Conservation (phyloP, 352 stramenopile species). For the Globisporangium orthogonon region DNA sequence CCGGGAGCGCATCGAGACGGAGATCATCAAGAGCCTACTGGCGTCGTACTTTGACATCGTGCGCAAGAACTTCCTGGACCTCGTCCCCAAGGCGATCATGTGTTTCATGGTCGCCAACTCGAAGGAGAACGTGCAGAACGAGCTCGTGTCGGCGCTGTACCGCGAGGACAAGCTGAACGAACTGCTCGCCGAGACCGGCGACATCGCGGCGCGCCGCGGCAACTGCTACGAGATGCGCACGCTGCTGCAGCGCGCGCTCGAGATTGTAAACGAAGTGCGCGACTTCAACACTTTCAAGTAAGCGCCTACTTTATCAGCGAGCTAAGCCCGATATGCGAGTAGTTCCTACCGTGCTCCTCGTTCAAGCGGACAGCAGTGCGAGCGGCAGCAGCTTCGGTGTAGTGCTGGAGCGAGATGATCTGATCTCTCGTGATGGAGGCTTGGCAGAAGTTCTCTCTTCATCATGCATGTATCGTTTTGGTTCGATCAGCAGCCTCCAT, state of each 20-base stretch:
- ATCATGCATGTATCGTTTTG: not conserved
- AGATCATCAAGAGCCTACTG: constrained; percentile 98
- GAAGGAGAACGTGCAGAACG: constrained; percentile 97
- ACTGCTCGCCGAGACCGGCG: constrained; percentile 93
- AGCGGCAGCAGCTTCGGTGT: not conserved
- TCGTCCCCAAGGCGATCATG: constrained; percentile 99
- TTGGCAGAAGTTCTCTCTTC: not conserved
- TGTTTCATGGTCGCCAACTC: constrained; percentile 94
- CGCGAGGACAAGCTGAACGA: constrained; percentile 94
- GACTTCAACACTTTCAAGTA: constrained; percentile 98
- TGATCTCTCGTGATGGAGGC: not conserved
- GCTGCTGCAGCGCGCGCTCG: constrained; percentile 92
- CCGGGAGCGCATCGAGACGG: constrained; percentile 94
- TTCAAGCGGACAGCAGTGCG: not conserved
- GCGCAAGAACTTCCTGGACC: constrained; percentile 98
- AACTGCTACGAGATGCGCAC: constrained; percentile 97
- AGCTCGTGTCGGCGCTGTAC: constrained; percentile 96
- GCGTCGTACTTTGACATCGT: constrained; percentile 99
- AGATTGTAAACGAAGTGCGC: constrained; percentile 98
- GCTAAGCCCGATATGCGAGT: not conserved
- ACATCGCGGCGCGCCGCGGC: constrained; percentile 92
- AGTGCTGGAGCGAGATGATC: not conserved
- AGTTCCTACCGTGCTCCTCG: not conserved
- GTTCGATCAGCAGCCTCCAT: too few relatives aligned
- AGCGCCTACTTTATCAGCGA: constrained; percentile 17